Conservation (phyloP, 2,329 filamentous ascomycete genomes). For the Colletotrichum costaricense region DNA sequence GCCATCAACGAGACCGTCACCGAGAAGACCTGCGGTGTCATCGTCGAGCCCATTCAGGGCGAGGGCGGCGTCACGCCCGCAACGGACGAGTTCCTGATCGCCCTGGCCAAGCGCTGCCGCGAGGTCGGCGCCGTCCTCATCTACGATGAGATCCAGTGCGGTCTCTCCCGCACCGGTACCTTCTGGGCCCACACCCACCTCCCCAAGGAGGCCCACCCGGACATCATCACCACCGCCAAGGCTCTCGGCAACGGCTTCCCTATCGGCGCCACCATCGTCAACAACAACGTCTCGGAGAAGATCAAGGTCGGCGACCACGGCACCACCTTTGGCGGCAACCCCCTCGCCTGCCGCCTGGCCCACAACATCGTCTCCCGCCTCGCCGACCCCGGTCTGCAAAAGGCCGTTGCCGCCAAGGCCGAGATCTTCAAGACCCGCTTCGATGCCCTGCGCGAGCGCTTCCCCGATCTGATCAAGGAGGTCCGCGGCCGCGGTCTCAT, state of each 20-base stretch:
- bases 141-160: constrained; percentile 98
- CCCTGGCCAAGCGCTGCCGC: constrained; percentile 85
- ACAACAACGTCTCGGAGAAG: constrained; percentile 52
- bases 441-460: constrained; percentile 57
- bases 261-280: constrained; percentile 77
- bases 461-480: constrained; percentile 80
- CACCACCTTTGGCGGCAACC: constrained; percentile 94
- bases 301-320: constrained; percentile 82
- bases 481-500: constrained; percentile 87
- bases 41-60: constrained; percentile 97
- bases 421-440: constrained; percentile 61
- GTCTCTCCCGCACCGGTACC: constrained; percentile 84
- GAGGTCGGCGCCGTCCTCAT: constrained; percentile 90
- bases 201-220: constrained; percentile 85
- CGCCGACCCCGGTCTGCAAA: constrained; percentile 76
- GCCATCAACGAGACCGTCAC: constrained; percentile 81
- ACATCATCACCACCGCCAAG: constrained; percentile 94
- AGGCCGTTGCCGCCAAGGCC: constrained; percentile 75
- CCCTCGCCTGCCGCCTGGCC: constrained; percentile 84
- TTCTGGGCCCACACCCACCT: constrained; percentile 89
- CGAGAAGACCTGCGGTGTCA: constrained; percentile 89
- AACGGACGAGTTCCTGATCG: constrained; percentile 82
- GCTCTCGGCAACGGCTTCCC: constrained; percentile 97
- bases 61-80: constrained; percentile 93
- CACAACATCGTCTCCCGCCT: constrained; percentile 87